phyloP scores from a whole-genome alignment of 257 asterid species.

The Prunella vulgaris region DNA sequence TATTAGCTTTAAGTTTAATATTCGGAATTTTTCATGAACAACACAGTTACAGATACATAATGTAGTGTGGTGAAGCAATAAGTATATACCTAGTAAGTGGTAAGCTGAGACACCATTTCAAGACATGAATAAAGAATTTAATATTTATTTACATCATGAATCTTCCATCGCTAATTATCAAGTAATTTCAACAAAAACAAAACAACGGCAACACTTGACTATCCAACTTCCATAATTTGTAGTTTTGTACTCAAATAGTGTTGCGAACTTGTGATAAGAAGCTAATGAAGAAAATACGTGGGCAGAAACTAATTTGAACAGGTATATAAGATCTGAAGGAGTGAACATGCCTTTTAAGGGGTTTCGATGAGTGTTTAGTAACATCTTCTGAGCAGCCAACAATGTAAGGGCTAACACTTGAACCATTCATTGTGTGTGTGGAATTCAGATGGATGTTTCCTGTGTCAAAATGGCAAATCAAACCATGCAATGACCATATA shows the following conservation, averaged over 20 bases:
- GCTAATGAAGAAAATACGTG: constrained; percentile 7
- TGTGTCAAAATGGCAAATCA: constrained; percentile 27
- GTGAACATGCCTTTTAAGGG: constrained; percentile 39
- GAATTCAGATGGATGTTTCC: constrained; percentile 32
- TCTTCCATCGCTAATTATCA: constrained; percentile 10
- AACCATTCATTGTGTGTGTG: constrained; percentile 31
- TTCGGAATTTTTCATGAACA: neutral
- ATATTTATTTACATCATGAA: constrained; percentile 13
- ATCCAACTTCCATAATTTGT: neutral
- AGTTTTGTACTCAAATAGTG: neutral
- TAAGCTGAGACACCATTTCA: neutral
- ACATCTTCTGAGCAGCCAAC: constrained; percentile 37
- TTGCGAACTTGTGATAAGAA: constrained; percentile 5
- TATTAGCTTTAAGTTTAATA: neutral
- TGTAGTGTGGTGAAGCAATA: constrained; percentile 9
- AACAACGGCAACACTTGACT: constrained; percentile 7
- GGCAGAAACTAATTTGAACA: constrained; percentile 22
- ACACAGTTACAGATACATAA: neutral
- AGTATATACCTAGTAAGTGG: neutral
- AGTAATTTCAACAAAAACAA: neutral
- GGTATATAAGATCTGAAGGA: constrained; percentile 1
- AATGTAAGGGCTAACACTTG: constrained; percentile 34
- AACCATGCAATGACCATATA: constrained; percentile 12
- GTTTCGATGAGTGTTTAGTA: constrained; percentile 35
- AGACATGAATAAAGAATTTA: neutral